Evolutionary conservation across 139 green algal species (phyloP).

Genomic region (Tetratostichococcus sp.): DNA sequence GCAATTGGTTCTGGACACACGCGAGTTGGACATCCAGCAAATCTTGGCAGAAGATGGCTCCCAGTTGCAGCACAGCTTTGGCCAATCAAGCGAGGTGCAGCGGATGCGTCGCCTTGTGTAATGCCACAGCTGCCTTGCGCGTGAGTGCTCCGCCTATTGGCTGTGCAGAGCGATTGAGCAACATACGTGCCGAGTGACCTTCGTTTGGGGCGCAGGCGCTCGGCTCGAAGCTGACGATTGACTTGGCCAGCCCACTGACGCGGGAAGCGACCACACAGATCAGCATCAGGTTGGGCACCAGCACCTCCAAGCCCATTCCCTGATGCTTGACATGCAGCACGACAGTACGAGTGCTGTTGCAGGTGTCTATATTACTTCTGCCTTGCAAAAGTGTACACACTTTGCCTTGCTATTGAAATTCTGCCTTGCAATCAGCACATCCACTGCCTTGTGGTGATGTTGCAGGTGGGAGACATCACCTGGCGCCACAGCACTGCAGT

Average conservation of each 20-base stretch:
- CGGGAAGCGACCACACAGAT: constrained; percentile 13
- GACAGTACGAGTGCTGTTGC: no score
- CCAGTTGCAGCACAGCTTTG: constrained; percentile 19
- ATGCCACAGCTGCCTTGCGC: no score
- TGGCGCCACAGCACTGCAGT: constrained; percentile 67
- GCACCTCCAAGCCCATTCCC: no score
- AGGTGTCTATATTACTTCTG: no score
- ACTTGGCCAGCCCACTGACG: constrained; percentile 20
- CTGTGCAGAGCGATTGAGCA: no score
- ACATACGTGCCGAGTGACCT: no score
- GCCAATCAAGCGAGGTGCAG: not conserved
- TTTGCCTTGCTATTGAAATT: no score
- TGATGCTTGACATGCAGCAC: no score
- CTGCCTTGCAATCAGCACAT: not conserved
- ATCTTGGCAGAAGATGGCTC: constrained; percentile 23
- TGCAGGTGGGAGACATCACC: constrained; percentile 38
- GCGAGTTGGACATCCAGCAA: constrained; percentile 34
- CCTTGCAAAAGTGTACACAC: no score
- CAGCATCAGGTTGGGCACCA: not conserved
- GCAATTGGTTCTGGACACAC: constrained; percentile 59
- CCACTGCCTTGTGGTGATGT: not conserved
- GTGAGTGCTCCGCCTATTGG: no score
- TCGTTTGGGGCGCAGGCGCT: constrained; percentile 29
- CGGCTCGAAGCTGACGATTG: constrained; percentile 40
- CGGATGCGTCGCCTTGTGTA: no score